Evolutionary conservation across 768 basidiomycete species (phyloP), one percentile per base, ranked within the genome.

Genomic region (Candolleomyces efflorescens): DNA sequence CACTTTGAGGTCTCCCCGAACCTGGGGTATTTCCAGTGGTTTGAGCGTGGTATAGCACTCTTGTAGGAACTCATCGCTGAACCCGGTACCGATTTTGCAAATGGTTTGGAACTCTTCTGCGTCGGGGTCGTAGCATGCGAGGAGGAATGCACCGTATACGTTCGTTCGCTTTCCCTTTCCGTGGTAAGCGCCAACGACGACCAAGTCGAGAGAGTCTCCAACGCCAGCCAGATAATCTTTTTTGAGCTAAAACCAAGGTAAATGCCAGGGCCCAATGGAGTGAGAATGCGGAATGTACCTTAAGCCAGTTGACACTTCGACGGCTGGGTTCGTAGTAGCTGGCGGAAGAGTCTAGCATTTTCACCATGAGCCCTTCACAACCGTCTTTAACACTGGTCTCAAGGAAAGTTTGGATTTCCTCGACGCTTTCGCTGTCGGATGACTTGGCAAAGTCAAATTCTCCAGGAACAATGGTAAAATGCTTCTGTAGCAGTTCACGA

Each of bases 331-430:
- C 95, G 68, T 99, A 99, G 65, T 83, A 92, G 70, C 94, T 92
- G 6, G 89, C 91, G 39, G 93, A 89, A 47, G 84, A 89, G 43
- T 96, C 92, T 17, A 99, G 76, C 94, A 97, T 96, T 77, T 99
- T 99, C 59, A 99, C 93, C 97, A 99, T 99, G 47, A 99, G 82
- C 10, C 97, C 97, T 71, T 99, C 97, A 69, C 97, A 98, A 1
- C 96, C 94, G 68, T 98, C 97, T 69, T 94, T 98, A 63, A 99
- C 92, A 70, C 92, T 94, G 63, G 94, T 91, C 68, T 98, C 96
- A 9, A 99, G 75, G 80, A 99, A 98, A 1, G 81, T 69, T 67
- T 97, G 94, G 48, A 99, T 98, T 65, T 97, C 95, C 22, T 99
- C 97, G 4, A 85, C 89, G 7, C 88, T 90, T 59, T 93, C 87